Evolutionary conservation across 768 basidiomycete genomes (phyloP).

Genomic region (Leccinellum albellum): DNA sequence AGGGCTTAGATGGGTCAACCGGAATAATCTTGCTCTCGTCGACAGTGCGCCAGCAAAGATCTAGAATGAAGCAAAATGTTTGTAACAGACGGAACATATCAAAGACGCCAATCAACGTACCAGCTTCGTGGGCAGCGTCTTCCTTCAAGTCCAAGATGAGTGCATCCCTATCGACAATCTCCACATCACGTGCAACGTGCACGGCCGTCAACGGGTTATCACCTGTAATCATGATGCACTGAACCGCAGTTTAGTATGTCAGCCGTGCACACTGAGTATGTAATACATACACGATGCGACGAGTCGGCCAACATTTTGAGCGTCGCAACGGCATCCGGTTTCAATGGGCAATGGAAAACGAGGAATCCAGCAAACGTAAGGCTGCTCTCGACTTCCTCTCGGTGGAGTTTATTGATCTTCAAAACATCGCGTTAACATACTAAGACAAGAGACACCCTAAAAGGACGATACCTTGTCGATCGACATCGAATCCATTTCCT

Average conservation of each 20-base stretch:
- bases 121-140: slow-evolving; percentile 63
- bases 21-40: slow-evolving; percentile 88
- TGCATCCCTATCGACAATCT: slow-evolving; percentile 93
- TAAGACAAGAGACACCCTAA: neutral
- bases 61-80: slow-evolving; percentile 33
- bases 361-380: slow-evolving; percentile 93
- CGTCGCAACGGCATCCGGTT: slow-evolving; percentile 84
- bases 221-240: slow-evolving; percentile 99
- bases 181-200: slow-evolving; percentile 93
- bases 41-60: slow-evolving; percentile 90
- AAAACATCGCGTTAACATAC: neutral
- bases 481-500: slow-evolving; percentile 70
- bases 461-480: slow-evolving; percentile 60
- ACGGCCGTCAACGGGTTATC: slow-evolving; percentile 97
- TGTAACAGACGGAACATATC: neutral
- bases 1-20: slow-evolving; percentile 72
- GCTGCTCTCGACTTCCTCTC: slow-evolving; percentile 74
- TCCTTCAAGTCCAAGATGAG: slow-evolving; percentile 90
- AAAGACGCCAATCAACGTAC: slow-evolving; percentile 39
- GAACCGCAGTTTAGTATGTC: neutral
- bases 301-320: slow-evolving; percentile 95
- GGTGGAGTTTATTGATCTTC: slow-evolving; percentile 84
- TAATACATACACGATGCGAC: slow-evolving; percentile 80
- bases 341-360: slow-evolving; percentile 98
- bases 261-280: neutral